A percentile compares a stretch with the other conserved stretches of the same genome.
These are phyloP conservation scores for Casuarina glauca DNA, from an alignment of 306 rosid species.

Conservation along the genomic window DNA sequence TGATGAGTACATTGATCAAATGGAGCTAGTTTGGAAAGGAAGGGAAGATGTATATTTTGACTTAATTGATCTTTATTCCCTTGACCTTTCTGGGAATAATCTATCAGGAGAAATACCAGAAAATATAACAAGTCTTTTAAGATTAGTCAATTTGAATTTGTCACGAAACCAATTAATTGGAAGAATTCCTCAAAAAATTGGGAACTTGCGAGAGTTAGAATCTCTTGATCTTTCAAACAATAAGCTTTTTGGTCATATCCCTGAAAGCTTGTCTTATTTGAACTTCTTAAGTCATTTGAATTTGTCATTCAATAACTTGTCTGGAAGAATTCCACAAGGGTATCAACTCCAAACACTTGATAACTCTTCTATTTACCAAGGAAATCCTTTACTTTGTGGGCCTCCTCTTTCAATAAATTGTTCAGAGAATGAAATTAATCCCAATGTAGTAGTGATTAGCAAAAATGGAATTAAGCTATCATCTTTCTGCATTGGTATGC, in stretches of 20 bases:
- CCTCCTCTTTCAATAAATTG: not conserved
- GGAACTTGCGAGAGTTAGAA: not conserved
- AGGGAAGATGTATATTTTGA: no score
- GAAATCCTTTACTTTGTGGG: constrained; percentile 17
- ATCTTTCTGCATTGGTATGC: no score
- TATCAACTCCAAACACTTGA: constrained; percentile 16
- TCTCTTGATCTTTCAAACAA: constrained; percentile 19
- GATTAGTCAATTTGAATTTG: constrained; percentile 10
- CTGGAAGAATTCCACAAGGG: constrained; percentile 12
- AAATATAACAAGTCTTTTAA: not conserved
- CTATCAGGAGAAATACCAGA: constrained; percentile 14
- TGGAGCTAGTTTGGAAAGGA: no score
- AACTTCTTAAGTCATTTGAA: constrained; percentile 18
- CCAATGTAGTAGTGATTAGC: no score
- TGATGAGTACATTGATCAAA: no score
- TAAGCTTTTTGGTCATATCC: constrained; percentile 13
- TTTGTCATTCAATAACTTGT: constrained; percentile 10
- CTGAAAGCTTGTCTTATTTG: constrained; percentile 13
- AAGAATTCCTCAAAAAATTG: no score
- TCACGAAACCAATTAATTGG: not conserved
- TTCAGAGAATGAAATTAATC: not conserved
- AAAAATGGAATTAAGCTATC: no score
- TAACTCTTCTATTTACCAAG: constrained; percentile 11
- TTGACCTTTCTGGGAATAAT: no score
- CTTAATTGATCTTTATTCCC: no score